A percentile compares a stretch with the other conserved stretches of the same genome.
Evolutionary conservation across 2,329 filamentous ascomycete genomes (phyloP).

Genomic region (Hymenotorrendiella dingleyae): DNA sequence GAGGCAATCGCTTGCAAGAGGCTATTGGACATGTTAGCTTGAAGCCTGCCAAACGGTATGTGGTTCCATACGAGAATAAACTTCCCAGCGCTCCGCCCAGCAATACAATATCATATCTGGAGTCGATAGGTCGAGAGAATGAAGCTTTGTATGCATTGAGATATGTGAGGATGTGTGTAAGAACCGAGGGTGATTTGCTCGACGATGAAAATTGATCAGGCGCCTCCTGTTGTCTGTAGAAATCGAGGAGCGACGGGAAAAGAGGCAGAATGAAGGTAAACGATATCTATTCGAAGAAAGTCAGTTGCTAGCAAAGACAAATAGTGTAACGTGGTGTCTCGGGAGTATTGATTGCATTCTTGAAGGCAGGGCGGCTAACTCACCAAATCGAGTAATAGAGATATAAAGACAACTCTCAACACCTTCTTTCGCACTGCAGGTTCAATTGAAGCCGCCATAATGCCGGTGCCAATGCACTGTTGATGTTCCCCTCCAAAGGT

Average conservation of each 20-base stretch:
- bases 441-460: constrained; percentile 38
- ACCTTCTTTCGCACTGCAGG: constrained; percentile 67
- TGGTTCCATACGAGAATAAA: constrained; percentile 60
- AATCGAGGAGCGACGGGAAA: constrained; percentile 90
- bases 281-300: constrained; percentile 63
- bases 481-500: too few relatives aligned
- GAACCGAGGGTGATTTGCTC: constrained; percentile 54
- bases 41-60: background rate
- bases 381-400: constrained; percentile 85
- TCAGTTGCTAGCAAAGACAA: background rate
- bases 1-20: constrained; percentile 89
- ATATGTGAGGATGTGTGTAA: constrained; percentile 72
- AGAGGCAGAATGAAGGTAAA: constrained; percentile 98
- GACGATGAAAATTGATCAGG: constrained; percentile 37
- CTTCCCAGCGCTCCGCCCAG: constrained; percentile 91
- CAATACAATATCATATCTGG: constrained; percentile 93
- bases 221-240: constrained; percentile 83
- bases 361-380: constrained; percentile 26
- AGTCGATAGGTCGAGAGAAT: constrained; percentile 88
- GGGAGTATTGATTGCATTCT: background rate
- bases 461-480: too few relatives aligned
- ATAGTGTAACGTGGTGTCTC: background rate
- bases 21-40: constrained; percentile 29
- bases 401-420: constrained; percentile 80
- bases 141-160: constrained; percentile 93